Evolutionary conservation across 495 filamentous ascomycete genomes (phyloP).

Genomic region (Clavariopsis aquatica): DNA sequence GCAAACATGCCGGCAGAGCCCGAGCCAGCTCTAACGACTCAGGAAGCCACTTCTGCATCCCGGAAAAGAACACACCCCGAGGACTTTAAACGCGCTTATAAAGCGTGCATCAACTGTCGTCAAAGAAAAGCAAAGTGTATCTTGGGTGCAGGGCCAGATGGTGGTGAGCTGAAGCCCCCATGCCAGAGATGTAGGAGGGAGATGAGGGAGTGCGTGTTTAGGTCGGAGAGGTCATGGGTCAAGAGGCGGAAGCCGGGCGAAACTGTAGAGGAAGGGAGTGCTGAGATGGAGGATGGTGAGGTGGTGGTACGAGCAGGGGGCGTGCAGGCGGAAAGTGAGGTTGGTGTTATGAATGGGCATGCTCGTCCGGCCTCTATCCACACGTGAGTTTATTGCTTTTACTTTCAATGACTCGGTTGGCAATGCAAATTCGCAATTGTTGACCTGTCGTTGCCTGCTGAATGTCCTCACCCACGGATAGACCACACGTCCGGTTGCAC

Average conservation of each 20-base stretch:
- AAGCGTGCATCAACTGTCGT: conserved; percentile 39
- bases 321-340: background rate
- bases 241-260: conserved; percentile 35
- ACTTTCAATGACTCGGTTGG: too few species aligned
- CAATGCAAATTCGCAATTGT: background rate
- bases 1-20: background rate
- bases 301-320: background rate
- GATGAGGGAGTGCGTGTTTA: conserved; percentile 38
- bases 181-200: conserved; percentile 36
- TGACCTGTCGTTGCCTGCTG: background rate
- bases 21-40: background rate
- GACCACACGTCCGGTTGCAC: background rate
- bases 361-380: background rate
- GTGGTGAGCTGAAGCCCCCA: conserved; percentile 30
- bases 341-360: background rate
- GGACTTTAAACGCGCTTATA: conserved; percentile 40
- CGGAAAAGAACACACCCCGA: conserved; percentile 34
- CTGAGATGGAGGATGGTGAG: background rate
- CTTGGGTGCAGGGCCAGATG: conserved; percentile 25
- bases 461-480: too few species aligned
- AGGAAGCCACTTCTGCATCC: conserved; percentile 2
- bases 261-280: conserved; percentile 1
- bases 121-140: conserved; percentile 37
- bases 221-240: conserved; percentile 35
- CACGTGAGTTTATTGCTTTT: background rate